Percentiles rank a stretch among this genome's conserved stretches.
These are phyloP conservation scores for Myxozyma monticola DNA, from an alignment of 805 yeast genomes.

Conservation along the genomic window DNA sequence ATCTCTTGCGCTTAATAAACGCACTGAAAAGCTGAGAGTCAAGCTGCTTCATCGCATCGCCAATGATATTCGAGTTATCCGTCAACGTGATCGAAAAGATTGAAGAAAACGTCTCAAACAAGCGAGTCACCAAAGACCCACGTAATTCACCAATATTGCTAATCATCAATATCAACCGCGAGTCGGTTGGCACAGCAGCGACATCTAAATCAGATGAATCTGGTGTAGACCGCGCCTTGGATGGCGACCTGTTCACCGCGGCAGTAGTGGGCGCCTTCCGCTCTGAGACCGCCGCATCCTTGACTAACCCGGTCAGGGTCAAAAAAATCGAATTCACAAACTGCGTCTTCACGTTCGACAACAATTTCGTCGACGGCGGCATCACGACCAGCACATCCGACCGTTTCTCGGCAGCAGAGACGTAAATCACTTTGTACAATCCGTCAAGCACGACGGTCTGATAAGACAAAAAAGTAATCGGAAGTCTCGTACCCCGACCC, in stretches of 20 bases:
- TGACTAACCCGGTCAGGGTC: constrained; percentile 38
- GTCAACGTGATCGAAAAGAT: constrained; percentile 50
- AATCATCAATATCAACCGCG: constrained; percentile 52
- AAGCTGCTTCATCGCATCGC: constrained; percentile 47
- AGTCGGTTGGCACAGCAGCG: constrained; percentile 46
- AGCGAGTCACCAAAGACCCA: constrained; percentile 48
- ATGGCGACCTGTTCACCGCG: background rate
- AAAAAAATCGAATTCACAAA: constrained; percentile 42
- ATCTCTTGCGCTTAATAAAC: constrained; percentile 52
- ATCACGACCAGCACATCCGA: constrained; percentile 32
- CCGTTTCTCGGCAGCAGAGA: constrained; percentile 20
- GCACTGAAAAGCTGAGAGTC: constrained; percentile 56
- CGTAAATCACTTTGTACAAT: constrained; percentile 27
- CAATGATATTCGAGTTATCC: constrained; percentile 48
- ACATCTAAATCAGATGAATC: background rate
- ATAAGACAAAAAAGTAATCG: constrained; percentile 43
- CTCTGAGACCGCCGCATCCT: constrained; percentile 35
- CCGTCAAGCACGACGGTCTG: constrained; percentile 43
- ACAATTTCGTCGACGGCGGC: constrained; percentile 40
- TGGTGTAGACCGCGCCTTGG: too few species aligned
- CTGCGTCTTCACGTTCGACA: constrained; percentile 39
- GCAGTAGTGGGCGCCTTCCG: background rate
- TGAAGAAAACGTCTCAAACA: constrained; percentile 52
- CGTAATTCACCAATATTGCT: constrained; percentile 55
- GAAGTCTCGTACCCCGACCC: constrained; percentile 42